A percentile compares a stretch with the other conserved stretches of the same genome.
Evolutionary conservation across 2,329 filamentous ascomycete genomes (phyloP).

Genomic region (Aspergillus viridinutans): DNA sequence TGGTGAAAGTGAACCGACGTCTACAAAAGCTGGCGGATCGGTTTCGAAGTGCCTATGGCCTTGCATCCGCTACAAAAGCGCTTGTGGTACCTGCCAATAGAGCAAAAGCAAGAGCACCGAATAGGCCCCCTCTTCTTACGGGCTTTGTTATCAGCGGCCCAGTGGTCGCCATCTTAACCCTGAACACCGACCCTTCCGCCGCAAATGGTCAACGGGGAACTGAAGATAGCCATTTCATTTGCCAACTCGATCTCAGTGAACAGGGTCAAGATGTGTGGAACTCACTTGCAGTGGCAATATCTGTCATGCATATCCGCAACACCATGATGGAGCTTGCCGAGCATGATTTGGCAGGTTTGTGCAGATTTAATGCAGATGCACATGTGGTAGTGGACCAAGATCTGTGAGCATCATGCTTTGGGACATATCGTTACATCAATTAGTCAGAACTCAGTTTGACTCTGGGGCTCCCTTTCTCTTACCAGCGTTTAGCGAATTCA

Average conservation of each 20-base stretch:
- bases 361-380: constrained; percentile 5
- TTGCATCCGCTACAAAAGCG: neutral
- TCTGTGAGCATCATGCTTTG: constrained; percentile 7
- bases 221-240: constrained; percentile 37
- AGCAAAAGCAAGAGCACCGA: constrained; percentile 6
- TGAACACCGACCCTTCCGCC: constrained; percentile 38
- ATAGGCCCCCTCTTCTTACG: constrained; percentile 47
- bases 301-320: constrained; percentile 51
- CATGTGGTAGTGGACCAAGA: constrained; percentile 8
- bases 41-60: constrained; percentile 35
- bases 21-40: constrained; percentile 41
- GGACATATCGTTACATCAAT: neutral
- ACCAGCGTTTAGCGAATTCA: neutral
- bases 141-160: constrained; percentile 53
- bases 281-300: constrained; percentile 53
- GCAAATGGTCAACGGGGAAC: constrained; percentile 6
- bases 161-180: constrained; percentile 51
- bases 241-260: constrained; percentile 52
- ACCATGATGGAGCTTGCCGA: constrained; percentile 45
- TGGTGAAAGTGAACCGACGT: constrained; percentile 41
- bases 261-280: constrained; percentile 58
- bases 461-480: too few relatives aligned
- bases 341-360: constrained; percentile 17
- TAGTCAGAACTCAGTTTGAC: too few relatives aligned
- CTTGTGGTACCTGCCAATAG: neutral